phyloP scores from a whole-genome alignment of 179 eudicot species.

The Gypsophila paniculata region DNA sequence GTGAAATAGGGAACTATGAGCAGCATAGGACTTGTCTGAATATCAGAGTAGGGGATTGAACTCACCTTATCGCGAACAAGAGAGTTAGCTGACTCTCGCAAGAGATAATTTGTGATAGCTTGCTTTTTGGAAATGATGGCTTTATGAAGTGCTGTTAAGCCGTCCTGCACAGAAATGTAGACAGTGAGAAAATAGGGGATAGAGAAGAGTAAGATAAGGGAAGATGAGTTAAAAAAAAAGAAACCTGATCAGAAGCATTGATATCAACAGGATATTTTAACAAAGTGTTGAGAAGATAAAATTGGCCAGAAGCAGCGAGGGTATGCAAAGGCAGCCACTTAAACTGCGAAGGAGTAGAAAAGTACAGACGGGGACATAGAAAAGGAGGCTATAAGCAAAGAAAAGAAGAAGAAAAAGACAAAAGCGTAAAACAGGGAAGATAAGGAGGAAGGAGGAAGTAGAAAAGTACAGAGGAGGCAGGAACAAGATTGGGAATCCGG shows the following conservation, averaged over 20 bases:
- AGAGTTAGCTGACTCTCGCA: conserved; percentile 89
- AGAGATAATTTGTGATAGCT: conserved; percentile 61
- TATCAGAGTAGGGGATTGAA: conserved; percentile 1
- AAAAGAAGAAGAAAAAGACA: background rate
- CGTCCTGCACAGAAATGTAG: conserved; percentile 50
- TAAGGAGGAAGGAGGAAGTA: background rate
- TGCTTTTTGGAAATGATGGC: conserved; percentile 81
- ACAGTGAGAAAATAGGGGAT: background rate
- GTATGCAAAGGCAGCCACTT: conserved; percentile 91
- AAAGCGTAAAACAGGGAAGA: too few relatives aligned
- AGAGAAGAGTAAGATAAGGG: background rate
- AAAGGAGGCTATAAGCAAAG: too few relatives aligned
- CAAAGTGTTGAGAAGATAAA: conserved; percentile 59
- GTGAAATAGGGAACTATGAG: background rate
- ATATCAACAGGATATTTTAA: conserved; percentile 62
- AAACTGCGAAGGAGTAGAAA: conserved; percentile 37
- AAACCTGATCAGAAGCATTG: conserved; percentile 68
- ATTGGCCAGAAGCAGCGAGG: conserved; percentile 85
- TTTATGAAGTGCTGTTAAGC: conserved; percentile 86
- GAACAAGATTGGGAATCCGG: conserved; percentile 59
- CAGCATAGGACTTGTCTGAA: conserved; percentile 1
- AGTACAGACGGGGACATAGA: background rate
- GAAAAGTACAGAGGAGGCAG: conserved; percentile 76
- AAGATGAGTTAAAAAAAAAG: background rate
- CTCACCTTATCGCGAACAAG: conserved; percentile 75